phyloP scores from a whole-genome alignment of 805 yeast genomes.

The Cyberlindnera euphorbiae region DNA sequence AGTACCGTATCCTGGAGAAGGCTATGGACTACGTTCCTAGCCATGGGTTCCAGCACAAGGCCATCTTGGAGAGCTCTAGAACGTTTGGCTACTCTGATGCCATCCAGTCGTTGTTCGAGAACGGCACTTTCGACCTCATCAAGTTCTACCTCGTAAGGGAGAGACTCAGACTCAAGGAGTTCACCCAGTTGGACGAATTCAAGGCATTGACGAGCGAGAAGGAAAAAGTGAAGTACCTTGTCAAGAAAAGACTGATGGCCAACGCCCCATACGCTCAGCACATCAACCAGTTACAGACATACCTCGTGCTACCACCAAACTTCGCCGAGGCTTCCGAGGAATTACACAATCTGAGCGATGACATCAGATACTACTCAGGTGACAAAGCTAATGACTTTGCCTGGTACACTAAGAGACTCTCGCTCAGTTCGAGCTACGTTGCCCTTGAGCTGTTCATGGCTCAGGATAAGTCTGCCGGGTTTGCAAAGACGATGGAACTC shows the following conservation, averaged over 20 bases:
- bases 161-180: constrained; percentile 37
- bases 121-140: constrained; percentile 48
- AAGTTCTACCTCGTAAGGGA: constrained; percentile 51
- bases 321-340: constrained; percentile 55
- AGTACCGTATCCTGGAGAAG: constrained; percentile 31
- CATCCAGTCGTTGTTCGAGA: constrained; percentile 37
- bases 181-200: constrained; percentile 28
- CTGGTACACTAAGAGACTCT: constrained; percentile 87
- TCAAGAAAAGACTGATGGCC: constrained; percentile 44
- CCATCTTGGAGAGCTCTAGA: constrained; percentile 47
- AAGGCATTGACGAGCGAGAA: constrained; percentile 31
- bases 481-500: constrained; percentile 54
- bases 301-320: constrained; percentile 62
- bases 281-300: constrained; percentile 40
- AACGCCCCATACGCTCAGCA: constrained; percentile 34
- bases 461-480: constrained; percentile 58
- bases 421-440: constrained; percentile 65
- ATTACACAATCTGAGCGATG: constrained; percentile 75
- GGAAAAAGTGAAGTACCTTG: constrained; percentile 39
- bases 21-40: constrained; percentile 9
- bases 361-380: constrained; percentile 73
- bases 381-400: constrained; percentile 77
- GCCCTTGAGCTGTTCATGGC: constrained; percentile 77
- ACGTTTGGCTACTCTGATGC: constrained; percentile 47
- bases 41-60: constrained; percentile 19